phyloP scores from a whole-genome alignment of 176 grass and related monocot genomes.

The Lolium rigidum region DNA sequence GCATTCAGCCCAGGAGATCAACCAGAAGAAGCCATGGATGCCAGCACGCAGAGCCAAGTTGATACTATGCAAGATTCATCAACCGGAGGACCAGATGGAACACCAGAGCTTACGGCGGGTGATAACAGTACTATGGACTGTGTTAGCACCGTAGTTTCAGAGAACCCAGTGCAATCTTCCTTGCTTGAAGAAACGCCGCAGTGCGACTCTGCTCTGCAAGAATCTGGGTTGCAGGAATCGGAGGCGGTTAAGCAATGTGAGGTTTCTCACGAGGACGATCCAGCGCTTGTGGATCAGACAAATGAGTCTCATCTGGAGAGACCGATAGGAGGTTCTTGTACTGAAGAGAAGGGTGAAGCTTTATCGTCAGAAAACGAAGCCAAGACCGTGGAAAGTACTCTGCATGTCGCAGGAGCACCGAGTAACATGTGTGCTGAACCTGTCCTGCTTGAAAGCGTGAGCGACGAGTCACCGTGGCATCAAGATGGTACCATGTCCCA shows the following conservation, averaged over 20 bases:
- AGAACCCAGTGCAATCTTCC: neutral
- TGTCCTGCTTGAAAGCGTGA: slow-evolving; percentile 15
- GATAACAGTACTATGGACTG: neutral
- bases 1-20: neutral
- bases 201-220: neutral
- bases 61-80: neutral
- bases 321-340: neutral
- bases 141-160: neutral
- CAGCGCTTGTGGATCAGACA: neutral
- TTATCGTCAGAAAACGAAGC: slow-evolving; percentile 5
- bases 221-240: neutral
- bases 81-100: slow-evolving; percentile 9
- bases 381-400: neutral
- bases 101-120: neutral
- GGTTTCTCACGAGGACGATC: neutral
- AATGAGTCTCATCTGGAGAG: neutral
- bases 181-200: neutral
- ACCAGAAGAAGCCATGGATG: neutral
- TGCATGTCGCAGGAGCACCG: neutral
- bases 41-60: neutral
- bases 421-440: neutral
- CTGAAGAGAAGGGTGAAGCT: neutral
- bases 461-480: neutral
- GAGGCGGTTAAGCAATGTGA: neutral
- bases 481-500: slow-evolving; percentile 9